phyloP scores from a whole-genome alignment of 192 early-diverging fungal species.

The Phycomyces nitens region DNA sequence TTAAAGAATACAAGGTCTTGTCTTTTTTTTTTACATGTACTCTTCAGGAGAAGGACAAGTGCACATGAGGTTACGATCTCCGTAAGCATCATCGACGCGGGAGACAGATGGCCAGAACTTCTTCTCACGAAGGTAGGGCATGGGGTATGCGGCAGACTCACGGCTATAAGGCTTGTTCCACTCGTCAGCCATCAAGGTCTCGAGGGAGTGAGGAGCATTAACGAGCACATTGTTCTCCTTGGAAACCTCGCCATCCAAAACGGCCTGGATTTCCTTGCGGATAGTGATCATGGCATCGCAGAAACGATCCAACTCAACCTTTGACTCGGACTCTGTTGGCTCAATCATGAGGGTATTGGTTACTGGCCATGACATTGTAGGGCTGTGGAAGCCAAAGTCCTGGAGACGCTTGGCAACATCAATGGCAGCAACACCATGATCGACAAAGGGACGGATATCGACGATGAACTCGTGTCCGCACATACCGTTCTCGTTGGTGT shows the following conservation, averaged over 20 bases:
- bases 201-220: constrained; percentile 86
- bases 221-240: constrained; percentile 82
- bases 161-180: constrained; percentile 90
- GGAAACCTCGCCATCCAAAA: constrained; percentile 85
- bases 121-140: constrained; percentile 72
- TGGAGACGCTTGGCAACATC: constrained; percentile 98
- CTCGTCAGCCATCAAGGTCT: constrained; percentile 68
- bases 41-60: constrained; percentile 92
- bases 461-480: constrained; percentile 99
- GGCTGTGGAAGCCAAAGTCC: constrained; percentile 98
- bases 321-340: constrained; percentile 96
- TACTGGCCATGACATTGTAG: constrained; percentile 99
- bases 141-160: constrained; percentile 87
- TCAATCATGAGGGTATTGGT: constrained; percentile 99
- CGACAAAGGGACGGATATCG: constrained; percentile 87
- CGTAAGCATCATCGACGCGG: constrained; percentile 92
- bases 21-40: constrained; percentile 37
- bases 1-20: background rate
- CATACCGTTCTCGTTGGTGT: constrained; percentile 88
- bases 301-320: constrained; percentile 93
- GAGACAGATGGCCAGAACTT: constrained; percentile 98
- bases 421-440: constrained; percentile 83
- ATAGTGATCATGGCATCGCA: constrained; percentile 98
- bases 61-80: constrained; percentile 92
- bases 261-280: constrained; percentile 84